Evolutionary conservation across 2,329 filamentous ascomycete species (phyloP).

Genomic region (Botryosphaeria dothidea): DNA sequence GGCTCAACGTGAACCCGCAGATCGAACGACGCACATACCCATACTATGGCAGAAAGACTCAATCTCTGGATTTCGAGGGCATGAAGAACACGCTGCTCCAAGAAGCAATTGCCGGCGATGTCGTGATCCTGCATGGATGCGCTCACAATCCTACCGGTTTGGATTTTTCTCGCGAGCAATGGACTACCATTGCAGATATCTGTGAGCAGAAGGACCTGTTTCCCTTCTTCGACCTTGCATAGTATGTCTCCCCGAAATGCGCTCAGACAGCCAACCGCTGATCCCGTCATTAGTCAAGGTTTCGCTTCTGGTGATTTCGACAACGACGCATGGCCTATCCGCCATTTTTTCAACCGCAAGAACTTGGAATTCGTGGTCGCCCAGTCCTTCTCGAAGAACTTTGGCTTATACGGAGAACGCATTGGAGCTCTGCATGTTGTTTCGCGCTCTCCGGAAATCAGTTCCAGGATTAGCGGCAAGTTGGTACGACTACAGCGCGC

Average conservation of each 20-base stretch:
- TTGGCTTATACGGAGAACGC: conserved; percentile 41
- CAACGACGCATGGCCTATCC: conserved; percentile 37
- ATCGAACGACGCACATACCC: conserved; percentile 23
- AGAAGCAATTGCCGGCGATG: conserved; percentile 29
- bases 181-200: conserved; percentile 33
- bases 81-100: conserved; percentile 28
- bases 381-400: conserved; percentile 41
- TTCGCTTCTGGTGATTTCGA: conserved; percentile 37
- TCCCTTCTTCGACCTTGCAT: conserved; percentile 40
- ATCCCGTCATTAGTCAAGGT: conserved; percentile 27
- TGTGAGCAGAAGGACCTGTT: conserved; percentile 32
- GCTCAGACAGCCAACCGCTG: neutral
- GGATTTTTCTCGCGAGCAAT: conserved; percentile 37
- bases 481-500: conserved; percentile 24
- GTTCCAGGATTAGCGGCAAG: neutral
- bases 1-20: conserved; percentile 24
- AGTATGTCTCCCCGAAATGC: conserved; percentile 20
- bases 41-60: conserved; percentile 30
- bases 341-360: conserved; percentile 27
- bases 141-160: conserved; percentile 42
- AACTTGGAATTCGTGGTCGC: conserved; percentile 28
- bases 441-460: conserved; percentile 2
- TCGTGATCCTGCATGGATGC: conserved; percentile 39
- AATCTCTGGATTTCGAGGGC: conserved; percentile 32
- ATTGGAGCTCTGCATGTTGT: conserved; percentile 31